Evolutionary conservation across 768 basidiomycete species (phyloP), one percentile per base, ranked within the genome.

Genomic region (Boletus subcaerulescens): DNA sequence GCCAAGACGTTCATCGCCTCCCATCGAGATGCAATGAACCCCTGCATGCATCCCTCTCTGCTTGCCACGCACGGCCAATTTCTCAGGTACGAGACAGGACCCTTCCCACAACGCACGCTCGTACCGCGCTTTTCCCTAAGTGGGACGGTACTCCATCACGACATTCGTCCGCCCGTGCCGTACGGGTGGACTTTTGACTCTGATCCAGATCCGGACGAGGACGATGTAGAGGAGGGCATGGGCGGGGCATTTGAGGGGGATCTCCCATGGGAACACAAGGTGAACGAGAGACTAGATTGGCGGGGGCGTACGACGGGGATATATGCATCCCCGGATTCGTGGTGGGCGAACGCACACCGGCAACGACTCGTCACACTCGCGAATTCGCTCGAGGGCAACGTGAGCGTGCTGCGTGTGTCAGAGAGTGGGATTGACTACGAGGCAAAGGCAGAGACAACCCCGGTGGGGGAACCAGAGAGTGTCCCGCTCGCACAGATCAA

Each of bases 221-320:
- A 35, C 11, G 33, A 13, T 33, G 33, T 33, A 33, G 33, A 33
- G 33, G 33, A 13, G 33, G 12, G 13, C 4, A 24, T 3, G 15
- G 26, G 18, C 1, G 71, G 72, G 4, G 65, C 65, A 3, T 65
- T 49, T 17, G 74, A 84, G 59, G 66, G 62, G 2, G 83, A 89
- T 66, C 79, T 85, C 10, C 76, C 75, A 0, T 93, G 86, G 81
- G 80, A 83, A 14, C 74, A 79, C 32, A 91, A 86, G 71, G 26
- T 71, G 2, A 80, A 87, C 64, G 82, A 85, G 55, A 72, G 80
- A 4, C 58, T 90, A 17, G 73, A 82, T 40, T 91, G 90, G 90
- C 76, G 90, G 40, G 90, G 4, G n/a, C 81, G 81, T 41, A 87
- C 82, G 43, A 90, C 89, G 0, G 90, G 89, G 12, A 86, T 83